Conservation (phyloP, 1,139 yeast species). For the Blastobotrys aristatus region DNA sequence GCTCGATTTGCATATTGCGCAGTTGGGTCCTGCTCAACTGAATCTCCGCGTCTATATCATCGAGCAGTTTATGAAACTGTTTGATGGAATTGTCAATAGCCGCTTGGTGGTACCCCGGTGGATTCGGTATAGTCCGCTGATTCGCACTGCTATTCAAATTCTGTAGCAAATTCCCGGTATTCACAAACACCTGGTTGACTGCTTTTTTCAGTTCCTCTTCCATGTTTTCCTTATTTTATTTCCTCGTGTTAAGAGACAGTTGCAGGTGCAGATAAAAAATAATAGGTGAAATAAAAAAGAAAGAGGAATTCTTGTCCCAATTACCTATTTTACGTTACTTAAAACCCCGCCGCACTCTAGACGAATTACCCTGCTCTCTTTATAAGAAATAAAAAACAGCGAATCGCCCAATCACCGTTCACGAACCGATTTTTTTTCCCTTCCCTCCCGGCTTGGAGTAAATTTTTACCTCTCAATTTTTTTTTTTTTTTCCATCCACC, state of each 20-base stretch:
- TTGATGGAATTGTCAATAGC: conserved; percentile 24
- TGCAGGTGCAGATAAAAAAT: too few relatives aligned
- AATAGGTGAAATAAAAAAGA: too few relatives aligned
- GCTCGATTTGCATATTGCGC: conserved; percentile 1
- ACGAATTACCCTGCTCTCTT: too few relatives aligned
- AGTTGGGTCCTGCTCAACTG: conserved; percentile 21
- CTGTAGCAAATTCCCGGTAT: conserved; percentile 26
- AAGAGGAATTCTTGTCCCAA: too few relatives aligned
- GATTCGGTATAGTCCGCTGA: conserved; percentile 26
- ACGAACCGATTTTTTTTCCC: neutral
- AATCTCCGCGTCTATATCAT: conserved; percentile 24
- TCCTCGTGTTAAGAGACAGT: too few relatives aligned
- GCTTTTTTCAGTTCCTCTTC: conserved; percentile 3
- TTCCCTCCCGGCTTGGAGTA: neutral
- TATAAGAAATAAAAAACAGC: too few relatives aligned
- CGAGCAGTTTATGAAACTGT: conserved; percentile 23
- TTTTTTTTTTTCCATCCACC: neutral
- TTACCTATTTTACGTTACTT: too few relatives aligned
- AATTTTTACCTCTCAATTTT: neutral
- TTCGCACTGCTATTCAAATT: conserved; percentile 20
- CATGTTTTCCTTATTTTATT: neutral
- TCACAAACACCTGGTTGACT: conserved; percentile 19
- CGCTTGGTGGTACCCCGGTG: conserved; percentile 24
- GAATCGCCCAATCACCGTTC: neutral
- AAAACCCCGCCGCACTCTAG: too few relatives aligned